These are phyloP conservation scores for Fusarium kyushuense DNA, from an alignment of 2,329 filamentous ascomycete genomes.

Conservation along the genomic window DNA sequence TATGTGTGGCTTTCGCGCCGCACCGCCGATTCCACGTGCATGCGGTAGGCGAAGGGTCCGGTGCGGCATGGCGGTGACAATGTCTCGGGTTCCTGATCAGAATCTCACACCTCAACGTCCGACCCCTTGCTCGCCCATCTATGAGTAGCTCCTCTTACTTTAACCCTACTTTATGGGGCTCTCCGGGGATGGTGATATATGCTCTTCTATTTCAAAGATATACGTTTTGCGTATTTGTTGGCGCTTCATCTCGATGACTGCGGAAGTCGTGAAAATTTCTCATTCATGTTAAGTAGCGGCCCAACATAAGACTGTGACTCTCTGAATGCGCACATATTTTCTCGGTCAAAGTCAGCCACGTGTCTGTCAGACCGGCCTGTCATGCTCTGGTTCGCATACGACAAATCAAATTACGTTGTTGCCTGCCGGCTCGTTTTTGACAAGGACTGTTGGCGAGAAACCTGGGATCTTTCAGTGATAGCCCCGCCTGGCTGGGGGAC, in stretches of 20 bases:
- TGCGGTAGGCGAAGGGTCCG: slow-evolving; percentile 41
- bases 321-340: slow-evolving; percentile 8
- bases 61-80: slow-evolving; percentile 45
- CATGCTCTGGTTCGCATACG: slow-evolving; percentile 19
- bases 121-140: slow-evolving; percentile 28
- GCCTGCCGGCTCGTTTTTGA: slow-evolving; percentile 26
- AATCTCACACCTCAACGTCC: slow-evolving; percentile 28
- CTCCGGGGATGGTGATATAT: slow-evolving; percentile 22
- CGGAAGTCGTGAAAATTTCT: slow-evolving; percentile 1
- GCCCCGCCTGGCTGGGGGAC: slow-evolving; percentile 38
- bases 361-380: slow-evolving; percentile 25
- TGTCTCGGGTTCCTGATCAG: slow-evolving; percentile 49
- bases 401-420: slow-evolving; percentile 22
- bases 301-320: slow-evolving; percentile 23
- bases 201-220: slow-evolving; percentile 21
- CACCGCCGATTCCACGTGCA: slow-evolving; percentile 41
- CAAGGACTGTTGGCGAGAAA: slow-evolving; percentile 17
- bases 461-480: slow-evolving; percentile 22
- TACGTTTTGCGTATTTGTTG: slow-evolving; percentile 20
- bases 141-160: slow-evolving; percentile 21
- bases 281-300: slow-evolving; percentile 17
- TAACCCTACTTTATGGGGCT: slow-evolving; percentile 37
- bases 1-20: slow-evolving; percentile 41
- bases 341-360: slow-evolving; percentile 34
- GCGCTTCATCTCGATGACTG: slow-evolving; percentile 12